Evolutionary conservation across 768 basidiomycete species (phyloP).

Genomic region (Lentinula raphanica): DNA sequence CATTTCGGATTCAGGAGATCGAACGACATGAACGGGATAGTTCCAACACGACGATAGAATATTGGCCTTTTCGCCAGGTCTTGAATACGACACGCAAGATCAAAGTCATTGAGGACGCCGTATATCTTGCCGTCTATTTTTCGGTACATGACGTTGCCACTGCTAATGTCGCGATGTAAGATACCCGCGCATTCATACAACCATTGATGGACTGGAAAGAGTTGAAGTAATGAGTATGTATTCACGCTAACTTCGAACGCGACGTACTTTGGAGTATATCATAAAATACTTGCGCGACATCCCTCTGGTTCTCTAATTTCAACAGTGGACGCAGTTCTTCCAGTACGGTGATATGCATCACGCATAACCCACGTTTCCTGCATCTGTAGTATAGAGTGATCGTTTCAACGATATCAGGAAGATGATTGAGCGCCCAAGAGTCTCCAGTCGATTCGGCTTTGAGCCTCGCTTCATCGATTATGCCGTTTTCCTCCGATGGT

Average conservation of each 20-base stretch:
- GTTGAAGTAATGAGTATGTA: background rate
- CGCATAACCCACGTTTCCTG: no score
- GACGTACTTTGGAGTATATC: no score
- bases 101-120: constrained; percentile 12
- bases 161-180: constrained; percentile 14
- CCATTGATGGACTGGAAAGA: constrained; percentile 5
- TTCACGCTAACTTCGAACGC: background rate
- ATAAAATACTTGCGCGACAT: background rate
- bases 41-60: background rate
- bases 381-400: no score
- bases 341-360: background rate
- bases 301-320: background rate
- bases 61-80: background rate
- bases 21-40: constrained; percentile 1
- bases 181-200: constrained; percentile 8
- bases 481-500: background rate
- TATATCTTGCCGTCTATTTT: constrained; percentile 9
- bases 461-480: background rate
- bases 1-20: background rate
- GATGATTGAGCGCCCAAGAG: background rate
- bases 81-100: background rate
- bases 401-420: background rate
- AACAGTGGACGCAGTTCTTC: background rate
- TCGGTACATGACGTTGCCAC: constrained; percentile 11
- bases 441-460: background rate